Percentiles rank a stretch among this genome's conserved stretches.
These are phyloP conservation scores for Entomortierella chlamydospora DNA, from an alignment of 192 early-diverging fungal species.

Conservation along the genomic window DNA sequence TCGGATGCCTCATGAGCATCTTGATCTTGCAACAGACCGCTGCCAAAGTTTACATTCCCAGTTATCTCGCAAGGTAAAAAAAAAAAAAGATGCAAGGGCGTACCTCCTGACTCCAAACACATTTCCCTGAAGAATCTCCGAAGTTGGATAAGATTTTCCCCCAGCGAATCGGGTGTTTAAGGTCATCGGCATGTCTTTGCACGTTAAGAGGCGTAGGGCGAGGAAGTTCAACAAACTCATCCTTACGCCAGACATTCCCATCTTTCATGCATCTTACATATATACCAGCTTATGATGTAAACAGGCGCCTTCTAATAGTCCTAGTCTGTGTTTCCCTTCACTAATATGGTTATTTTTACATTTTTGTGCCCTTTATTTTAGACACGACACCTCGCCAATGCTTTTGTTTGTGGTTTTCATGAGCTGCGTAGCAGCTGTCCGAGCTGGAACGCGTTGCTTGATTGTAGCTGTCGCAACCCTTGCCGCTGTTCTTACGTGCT, in stretches of 20 bases:
- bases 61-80: conserved; percentile 38
- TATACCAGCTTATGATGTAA: too few relatives aligned
- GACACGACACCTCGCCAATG: conserved; percentile 30
- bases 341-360: not conserved
- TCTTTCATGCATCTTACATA: too few relatives aligned
- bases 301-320: too few relatives aligned
- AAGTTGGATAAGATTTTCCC: too few relatives aligned
- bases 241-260: too few relatives aligned
- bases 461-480: conserved; percentile 33
- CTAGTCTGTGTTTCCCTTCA: not conserved
- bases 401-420: conserved; percentile 27
- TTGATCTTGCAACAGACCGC: conserved; percentile 36
- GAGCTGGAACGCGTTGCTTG: conserved; percentile 45
- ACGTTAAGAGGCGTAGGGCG: not conserved
- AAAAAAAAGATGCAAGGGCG: too few relatives aligned
- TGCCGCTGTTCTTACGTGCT: conserved; percentile 36
- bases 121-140: too few relatives aligned
- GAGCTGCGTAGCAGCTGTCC: conserved; percentile 29
- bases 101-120: too few relatives aligned
- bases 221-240: too few relatives aligned
- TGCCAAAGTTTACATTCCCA: conserved; percentile 34
- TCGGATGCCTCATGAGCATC: conserved; percentile 40
- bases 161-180: conserved; percentile 19
- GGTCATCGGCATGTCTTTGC: conserved; percentile 13
- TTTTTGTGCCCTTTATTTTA: not conserved